A percentile compares a stretch with the other conserved stretches of the same genome.
Conservation (phyloP, 1,284 basidiomycete species). For the Boletus calvinii region DNA sequence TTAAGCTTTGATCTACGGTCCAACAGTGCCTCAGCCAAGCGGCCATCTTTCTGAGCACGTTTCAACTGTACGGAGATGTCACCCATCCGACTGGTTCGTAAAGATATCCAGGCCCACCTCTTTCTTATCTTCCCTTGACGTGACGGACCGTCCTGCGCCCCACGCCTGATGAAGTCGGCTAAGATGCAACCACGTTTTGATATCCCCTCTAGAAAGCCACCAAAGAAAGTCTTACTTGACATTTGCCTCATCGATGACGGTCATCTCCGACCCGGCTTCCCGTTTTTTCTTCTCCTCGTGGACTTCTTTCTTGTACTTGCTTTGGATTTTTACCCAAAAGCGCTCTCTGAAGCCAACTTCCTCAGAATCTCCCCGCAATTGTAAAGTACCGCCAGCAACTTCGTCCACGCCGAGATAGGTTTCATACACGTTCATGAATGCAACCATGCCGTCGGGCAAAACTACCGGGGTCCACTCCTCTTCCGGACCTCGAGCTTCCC, state of each 20-base stretch:
- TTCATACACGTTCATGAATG: slow-evolving; percentile 83
- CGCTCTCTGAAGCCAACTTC: slow-evolving; percentile 77
- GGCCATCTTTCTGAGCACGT: slow-evolving; percentile 83
- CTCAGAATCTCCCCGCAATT: slow-evolving; percentile 81
- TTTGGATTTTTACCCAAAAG: slow-evolving; percentile 88
- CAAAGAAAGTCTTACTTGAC: slow-evolving; percentile 57
- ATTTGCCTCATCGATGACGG: slow-evolving; percentile 64
- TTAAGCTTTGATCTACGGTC: slow-evolving; percentile 90
- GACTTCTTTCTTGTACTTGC: slow-evolving; percentile 86
- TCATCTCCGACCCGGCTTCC: slow-evolving; percentile 53
- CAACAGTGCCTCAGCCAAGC: slow-evolving; percentile 83
- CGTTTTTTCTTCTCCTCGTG: slow-evolving; percentile 77
- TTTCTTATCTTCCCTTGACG: slow-evolving; percentile 69
- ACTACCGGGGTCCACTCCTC: slow-evolving; percentile 85
- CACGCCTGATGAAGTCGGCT: slow-evolving; percentile 84
- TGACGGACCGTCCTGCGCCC: slow-evolving; percentile 78
- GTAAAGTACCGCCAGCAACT: slow-evolving; percentile 74
- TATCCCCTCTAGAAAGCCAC: slow-evolving; percentile 5
- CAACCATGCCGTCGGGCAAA: slow-evolving; percentile 75
- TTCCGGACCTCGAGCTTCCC: slow-evolving; percentile 82
- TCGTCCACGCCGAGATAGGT: slow-evolving; percentile 82
- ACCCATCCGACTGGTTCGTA: slow-evolving; percentile 7
- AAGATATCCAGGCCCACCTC: slow-evolving; percentile 46
- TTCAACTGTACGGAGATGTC: slow-evolving; percentile 57
- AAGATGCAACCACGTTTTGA: slow-evolving; percentile 12